These are phyloP conservation scores for Curvularia hawaiiensis DNA, from an alignment of 2,329 filamentous ascomycete species.

Conservation along the genomic window DNA sequence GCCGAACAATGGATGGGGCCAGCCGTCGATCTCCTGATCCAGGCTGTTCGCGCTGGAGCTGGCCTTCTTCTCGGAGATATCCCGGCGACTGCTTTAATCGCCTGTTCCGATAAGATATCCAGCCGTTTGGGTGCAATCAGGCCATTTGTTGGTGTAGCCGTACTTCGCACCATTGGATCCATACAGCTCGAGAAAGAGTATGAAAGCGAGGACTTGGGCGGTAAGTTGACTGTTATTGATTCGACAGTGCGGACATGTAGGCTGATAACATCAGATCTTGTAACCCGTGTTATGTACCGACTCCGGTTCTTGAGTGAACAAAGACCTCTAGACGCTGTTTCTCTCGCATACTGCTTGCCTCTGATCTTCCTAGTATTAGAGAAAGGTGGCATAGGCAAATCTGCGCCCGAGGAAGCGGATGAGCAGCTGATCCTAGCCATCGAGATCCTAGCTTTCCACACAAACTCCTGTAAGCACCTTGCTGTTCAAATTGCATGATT, in stretches of 20 bases:
- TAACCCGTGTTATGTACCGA: conserved; percentile 89
- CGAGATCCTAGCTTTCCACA: conserved; percentile 89
- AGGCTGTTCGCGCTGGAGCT: conserved; percentile 78
- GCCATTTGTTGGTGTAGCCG: conserved; percentile 85
- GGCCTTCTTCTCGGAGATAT: conserved; percentile 80
- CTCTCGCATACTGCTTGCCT: conserved; percentile 85
- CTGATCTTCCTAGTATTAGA: conserved; percentile 79
- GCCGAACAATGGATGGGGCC: conserved; percentile 86
- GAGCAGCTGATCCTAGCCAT: conserved; percentile 88
- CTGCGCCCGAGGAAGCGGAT: conserved; percentile 75
- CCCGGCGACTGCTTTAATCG: conserved; percentile 77
- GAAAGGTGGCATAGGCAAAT: conserved; percentile 75
- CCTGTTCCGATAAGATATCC: conserved; percentile 77
- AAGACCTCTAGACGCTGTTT: conserved; percentile 87
- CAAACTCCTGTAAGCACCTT: conserved; percentile 66
- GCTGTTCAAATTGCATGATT: background rate
- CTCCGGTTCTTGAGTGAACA: conserved; percentile 90
- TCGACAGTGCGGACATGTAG: background rate
- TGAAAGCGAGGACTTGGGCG: conserved; percentile 77
- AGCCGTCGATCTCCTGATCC: conserved; percentile 74
- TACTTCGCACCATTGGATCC: conserved; percentile 77
- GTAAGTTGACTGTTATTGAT: conserved; percentile 32
- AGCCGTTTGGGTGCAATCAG: conserved; percentile 75
- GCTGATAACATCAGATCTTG: conserved; percentile 56
- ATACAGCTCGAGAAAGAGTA: conserved; percentile 74